These are phyloP conservation scores for Euphrasia confusa DNA, from an alignment of 257 asterid species.

Conservation along the genomic window DNA sequence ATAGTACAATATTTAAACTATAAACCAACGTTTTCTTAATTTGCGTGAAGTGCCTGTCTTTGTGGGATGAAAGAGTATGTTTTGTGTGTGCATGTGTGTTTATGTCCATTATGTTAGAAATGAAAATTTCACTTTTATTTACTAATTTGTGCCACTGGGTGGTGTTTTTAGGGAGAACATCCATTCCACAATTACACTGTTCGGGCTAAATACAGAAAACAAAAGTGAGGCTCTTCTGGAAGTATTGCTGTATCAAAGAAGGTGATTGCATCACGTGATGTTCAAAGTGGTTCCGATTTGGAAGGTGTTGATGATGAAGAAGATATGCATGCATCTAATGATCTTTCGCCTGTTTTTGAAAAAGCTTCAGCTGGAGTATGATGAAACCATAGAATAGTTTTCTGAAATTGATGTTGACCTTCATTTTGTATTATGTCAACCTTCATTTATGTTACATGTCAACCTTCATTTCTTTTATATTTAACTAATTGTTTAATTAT, in stretches of 20 bases:
- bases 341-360: slow-evolving; percentile 19
- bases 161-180: slow-evolving; percentile 71
- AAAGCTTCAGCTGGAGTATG: slow-evolving; percentile 19
- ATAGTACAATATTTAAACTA: no score
- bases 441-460: no score
- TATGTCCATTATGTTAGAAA: neutral
- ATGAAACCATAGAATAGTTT: no score
- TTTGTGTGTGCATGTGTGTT: neutral
- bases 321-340: slow-evolving; percentile 35
- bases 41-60: no score
- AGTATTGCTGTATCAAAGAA: slow-evolving; percentile 25
- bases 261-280: slow-evolving; percentile 24
- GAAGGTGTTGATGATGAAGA: slow-evolving; percentile 50
- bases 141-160: slow-evolving; percentile 22
- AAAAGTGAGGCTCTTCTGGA: slow-evolving; percentile 27
- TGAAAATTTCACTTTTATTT: slow-evolving; percentile 10
- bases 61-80: no score
- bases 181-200: slow-evolving; percentile 94
- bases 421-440: no score
- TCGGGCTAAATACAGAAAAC: slow-evolving; percentile 74
- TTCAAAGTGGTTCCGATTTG: no score
- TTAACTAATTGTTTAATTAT: no score
- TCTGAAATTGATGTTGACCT: no score
- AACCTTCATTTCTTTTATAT: no score
- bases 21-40: no score